Evolutionary conservation across 768 basidiomycete species (phyloP), one percentile per base, ranked within the genome.

Genomic region (Mycena polygramma): DNA sequence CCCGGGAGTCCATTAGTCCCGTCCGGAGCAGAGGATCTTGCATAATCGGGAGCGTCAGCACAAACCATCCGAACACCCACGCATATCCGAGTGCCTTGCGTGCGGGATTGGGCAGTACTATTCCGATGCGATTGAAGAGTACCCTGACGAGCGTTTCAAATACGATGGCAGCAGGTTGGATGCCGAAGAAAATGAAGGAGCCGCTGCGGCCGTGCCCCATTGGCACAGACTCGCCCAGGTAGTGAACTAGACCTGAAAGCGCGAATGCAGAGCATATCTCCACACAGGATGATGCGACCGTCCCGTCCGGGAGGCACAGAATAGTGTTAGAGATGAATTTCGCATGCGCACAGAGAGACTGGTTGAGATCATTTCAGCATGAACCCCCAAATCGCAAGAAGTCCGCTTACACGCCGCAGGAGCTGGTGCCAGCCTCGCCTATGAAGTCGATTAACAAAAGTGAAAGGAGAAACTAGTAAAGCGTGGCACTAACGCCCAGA

Each of bases 351-450:
- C 35, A 54, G n/a, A 70, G 57, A 2, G 63, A 36, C 69, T 69
- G 36, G n/a, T 11, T 10, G 19, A 46, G 10, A 9, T 9, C 45
- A 5, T 39, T 22, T 39, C 36, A 13, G 20, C 22, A 45, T 53
- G 11, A 20, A 35, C 10, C 41, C 39, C 41, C 13, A 36, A 26
- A 52, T 20, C 36, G 24, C n/a, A 36, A 24, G 19, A 22, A 1
- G 17, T n/a, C 9, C 26, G 14, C 68, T 45, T 57, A 73, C 72
- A 14, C 63, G 68, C 35, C 72, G 63, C 15, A 73, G 35, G 37
- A 66, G 11, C 36, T 73, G 72, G 35, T 73, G 72, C 72, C 72
- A 73, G 35, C 63, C 63, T 13, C 72, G 68, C 10, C 63, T 69
- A n/a, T 13, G 11, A 46, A 39, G 4, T 45, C 0, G 5, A 17